Conservation (phyloP, 75 land plant genomes). For the Adiantum capillusveneris region DNA sequence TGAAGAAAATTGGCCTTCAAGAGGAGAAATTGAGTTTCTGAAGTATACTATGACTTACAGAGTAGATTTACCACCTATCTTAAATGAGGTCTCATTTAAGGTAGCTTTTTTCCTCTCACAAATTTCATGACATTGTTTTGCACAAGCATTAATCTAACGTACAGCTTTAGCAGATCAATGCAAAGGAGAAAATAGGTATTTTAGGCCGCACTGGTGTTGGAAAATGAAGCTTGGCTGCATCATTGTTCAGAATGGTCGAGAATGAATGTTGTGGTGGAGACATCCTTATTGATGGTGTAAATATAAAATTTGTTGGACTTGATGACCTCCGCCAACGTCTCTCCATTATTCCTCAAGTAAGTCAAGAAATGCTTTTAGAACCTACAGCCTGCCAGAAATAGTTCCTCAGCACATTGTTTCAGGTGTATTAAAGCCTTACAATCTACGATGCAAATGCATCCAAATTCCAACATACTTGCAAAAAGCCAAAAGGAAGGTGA, state of each 20-base stretch:
- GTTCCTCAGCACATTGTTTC: too few species aligned
- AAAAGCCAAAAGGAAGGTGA: too few species aligned
- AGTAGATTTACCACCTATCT: constrained; percentile 22
- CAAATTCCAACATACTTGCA: too few species aligned
- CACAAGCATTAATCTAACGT: not conserved
- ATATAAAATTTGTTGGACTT: constrained; percentile 20
- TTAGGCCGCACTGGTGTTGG: constrained; percentile 36
- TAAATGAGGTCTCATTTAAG: constrained; percentile 28
- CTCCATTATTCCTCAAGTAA: constrained; percentile 35
- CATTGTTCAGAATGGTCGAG: constrained; percentile 34
- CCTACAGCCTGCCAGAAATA: too few species aligned
- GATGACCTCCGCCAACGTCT: constrained; percentile 31
- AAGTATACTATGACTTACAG: constrained; percentile 32
- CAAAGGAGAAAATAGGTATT: constrained; percentile 30
- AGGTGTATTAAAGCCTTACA: too few species aligned
- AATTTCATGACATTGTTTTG: not conserved
- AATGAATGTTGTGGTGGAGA: constrained; percentile 20
- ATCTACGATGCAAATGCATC: too few species aligned
- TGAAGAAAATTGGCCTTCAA: constrained; percentile 22
- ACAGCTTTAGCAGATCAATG: not conserved
- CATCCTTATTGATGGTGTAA: constrained; percentile 26
- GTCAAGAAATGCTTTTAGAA: too few species aligned
- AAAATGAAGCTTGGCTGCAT: constrained; percentile 32
- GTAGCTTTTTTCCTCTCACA: constrained; percentile 10
- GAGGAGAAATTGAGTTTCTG: constrained; percentile 27